Percentiles rank a stretch among this genome's conserved stretches.
Conservation (phyloP, 148 eudicot species). For the Rhododendron simsii region DNA sequence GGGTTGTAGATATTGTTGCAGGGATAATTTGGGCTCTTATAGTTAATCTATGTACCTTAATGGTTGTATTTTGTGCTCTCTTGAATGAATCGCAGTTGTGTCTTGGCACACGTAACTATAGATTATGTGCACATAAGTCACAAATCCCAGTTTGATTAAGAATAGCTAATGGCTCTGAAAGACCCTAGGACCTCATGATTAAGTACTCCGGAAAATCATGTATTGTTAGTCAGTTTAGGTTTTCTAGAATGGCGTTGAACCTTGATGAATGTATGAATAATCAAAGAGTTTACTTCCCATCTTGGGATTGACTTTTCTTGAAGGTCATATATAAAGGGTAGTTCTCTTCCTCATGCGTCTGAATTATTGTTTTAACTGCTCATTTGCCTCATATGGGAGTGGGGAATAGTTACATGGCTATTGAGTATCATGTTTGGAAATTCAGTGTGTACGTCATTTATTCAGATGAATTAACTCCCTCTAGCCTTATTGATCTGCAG, state of each 20-base stretch:
- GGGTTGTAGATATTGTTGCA: background rate
- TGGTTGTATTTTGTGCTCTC: background rate
- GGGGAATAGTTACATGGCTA: background rate
- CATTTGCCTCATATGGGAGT: background rate
- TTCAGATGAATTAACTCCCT: background rate
- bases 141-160: background rate
- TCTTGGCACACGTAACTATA: no score
- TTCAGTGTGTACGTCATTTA: background rate
- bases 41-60: background rate
- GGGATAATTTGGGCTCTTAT: background rate
- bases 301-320: background rate
- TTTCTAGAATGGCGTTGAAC: background rate
- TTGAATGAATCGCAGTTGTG: background rate
- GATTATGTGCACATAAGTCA: background rate
- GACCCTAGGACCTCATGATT: background rate
- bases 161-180: background rate
- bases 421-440: background rate
- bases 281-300: background rate
- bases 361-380: background rate
- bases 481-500: constrained; percentile 24
- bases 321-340: background rate
- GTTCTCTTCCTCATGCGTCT: background rate
- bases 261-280: background rate
- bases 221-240: background rate
- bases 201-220: background rate